Evolutionary conservation across 495 filamentous ascomycete species (phyloP), one percentile per base, ranked within the genome.

Genomic region (Penicillium malachiteum): DNA sequence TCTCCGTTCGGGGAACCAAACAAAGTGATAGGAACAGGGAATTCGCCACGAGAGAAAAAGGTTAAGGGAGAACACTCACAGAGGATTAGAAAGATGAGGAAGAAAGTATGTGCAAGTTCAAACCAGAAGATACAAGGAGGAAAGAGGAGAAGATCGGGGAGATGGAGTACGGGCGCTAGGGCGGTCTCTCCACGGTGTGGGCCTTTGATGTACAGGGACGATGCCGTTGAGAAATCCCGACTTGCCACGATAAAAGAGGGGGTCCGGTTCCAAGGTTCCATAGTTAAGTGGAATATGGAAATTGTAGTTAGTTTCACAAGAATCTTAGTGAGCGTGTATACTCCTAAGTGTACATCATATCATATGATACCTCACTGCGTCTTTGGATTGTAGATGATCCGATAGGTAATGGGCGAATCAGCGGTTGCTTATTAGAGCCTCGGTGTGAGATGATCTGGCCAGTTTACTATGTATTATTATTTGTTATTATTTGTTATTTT

Each of bases 351-450:
- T 34, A 34, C 11, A 32, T 4, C 5, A 14, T 30, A 32, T 11
- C 26, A 9, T 26, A 26, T 26, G 21, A 26, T 26, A n/a, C n/a
- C 21, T 26, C 2, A 26, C 21, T 26, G 21, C 1, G 21, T 26
- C 21, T 1, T n/a, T 26, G 18, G 18, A n/a, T 3, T 38, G 17
- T 26, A 26, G 21, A 37, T 34, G 31, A 18, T 50, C 14, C 12
- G n/a, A 26, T 18, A 2, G 17, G 10, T 4, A 17, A 34, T 33
- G 45, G 47, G 39, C 65, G 62, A 65, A 67, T 67, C 62, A 67
- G 62, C 56, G 56, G 51, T 56, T 57, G 65, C 65, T 67, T 65
- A 67, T 67, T 65, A 39, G 54, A 47, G 51, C 33, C 48, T 58
- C 52, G 59, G 52, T 34, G 54, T 35, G 34, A 52, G 40, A 10